phyloP scores from a whole-genome alignment of 73 alveolate species.

The Paramecium caudatum region DNA sequence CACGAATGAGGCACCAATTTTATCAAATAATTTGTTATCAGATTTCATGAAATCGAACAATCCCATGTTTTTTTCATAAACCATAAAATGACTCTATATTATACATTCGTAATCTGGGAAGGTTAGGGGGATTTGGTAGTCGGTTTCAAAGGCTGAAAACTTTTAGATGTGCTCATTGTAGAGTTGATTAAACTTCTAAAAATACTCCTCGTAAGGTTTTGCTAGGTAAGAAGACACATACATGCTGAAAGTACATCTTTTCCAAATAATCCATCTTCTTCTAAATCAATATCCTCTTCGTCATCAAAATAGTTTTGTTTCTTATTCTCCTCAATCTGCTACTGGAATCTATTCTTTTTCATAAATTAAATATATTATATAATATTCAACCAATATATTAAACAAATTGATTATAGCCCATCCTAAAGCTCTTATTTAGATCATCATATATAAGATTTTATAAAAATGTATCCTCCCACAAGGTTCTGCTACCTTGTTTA shows the following conservation, averaged over 20 bases:
- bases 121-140: conserved; percentile 68
- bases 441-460: conserved; percentile 44
- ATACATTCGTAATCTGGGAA: conserved; percentile 51
- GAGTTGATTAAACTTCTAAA: conserved; percentile 68
- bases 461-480: conserved; percentile 1
- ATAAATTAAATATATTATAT: conserved; percentile 10
- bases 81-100: conserved; percentile 66
- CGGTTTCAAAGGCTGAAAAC: conserved; percentile 64
- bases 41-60: conserved; percentile 38
- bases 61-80: conserved; percentile 57
- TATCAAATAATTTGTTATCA: conserved; percentile 39
- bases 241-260: conserved; percentile 34
- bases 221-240: not conserved
- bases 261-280: conserved; percentile 44
- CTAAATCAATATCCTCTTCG: conserved; percentile 68
- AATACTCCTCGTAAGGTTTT: conserved; percentile 74
- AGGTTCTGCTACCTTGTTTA: not conserved
- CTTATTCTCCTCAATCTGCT: not conserved
- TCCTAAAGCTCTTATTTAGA: conserved; percentile 6
- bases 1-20: conserved; percentile 12
- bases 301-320: conserved; percentile 57
- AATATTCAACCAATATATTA: conserved; percentile 25
- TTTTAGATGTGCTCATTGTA: conserved; percentile 66
- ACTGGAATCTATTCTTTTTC: conserved; percentile 57
- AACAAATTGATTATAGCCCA: conserved; percentile 23